Base-by-base conservation (phyloP, 148 eudicot genomes). In the Salicornia ramosissima region DNA sequence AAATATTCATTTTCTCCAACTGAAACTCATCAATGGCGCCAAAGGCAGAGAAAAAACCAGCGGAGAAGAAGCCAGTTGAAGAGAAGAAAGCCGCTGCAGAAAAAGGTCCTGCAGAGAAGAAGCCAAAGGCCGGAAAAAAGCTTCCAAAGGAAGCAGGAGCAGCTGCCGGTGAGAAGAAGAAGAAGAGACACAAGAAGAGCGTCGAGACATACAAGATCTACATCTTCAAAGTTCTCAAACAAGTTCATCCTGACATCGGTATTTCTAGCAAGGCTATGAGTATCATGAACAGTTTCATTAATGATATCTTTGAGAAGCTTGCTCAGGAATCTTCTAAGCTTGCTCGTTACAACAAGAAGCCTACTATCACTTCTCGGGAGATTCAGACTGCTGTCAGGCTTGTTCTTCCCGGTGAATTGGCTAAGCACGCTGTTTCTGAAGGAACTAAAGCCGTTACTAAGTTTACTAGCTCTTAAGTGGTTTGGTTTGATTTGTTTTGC, bases 211-310 rank as follows among this genome's bases (percentile, higher is more conserved):
- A 83, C 83, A 83, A 80, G 86, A 82, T 82, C 74, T 82, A 82
- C 77, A 82, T 82, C 74, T 82, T 82, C 81, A 82, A 82, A 69
- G 86, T 82, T 54, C 64, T 83, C 55, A 83, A 83, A 72, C 86
- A 83, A 43, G 86, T 83, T 0, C 86, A 83, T 31, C 86, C 86
- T 1, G 86, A 83, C 52, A 83, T 83, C 13, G 86, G 86, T 6
- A 83, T 83, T 34, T 80, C 86, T 0, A 80, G 83, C 78, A 83
- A 83, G 73, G 86, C 86, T 10, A 83, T 83, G 86, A 81, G 86
- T 9, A 83, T 83, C 56, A 83, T 83, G 86, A 83, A 83, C 79
- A 77, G 81, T 33, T 83, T 83, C 73, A 83, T 83, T 71, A 83
- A 83, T 50, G 85, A 83, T n/a, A 83, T 83, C 71, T 81, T 81